phyloP scores from a whole-genome alignment of 305 asterid species.

The Salvia sclarea region DNA sequence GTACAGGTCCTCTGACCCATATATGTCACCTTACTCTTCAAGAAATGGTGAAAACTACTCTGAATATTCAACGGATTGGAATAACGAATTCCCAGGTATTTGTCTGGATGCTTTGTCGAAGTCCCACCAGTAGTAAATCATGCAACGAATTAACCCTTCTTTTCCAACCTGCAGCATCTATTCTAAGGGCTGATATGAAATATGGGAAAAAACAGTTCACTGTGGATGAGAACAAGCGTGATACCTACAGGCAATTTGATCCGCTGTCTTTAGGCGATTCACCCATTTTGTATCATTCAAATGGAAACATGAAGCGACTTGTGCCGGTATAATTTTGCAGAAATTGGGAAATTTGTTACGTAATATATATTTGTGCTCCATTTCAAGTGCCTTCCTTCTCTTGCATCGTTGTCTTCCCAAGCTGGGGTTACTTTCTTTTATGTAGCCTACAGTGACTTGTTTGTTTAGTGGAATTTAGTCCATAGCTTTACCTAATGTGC shows the following conservation, averaged over 20 bases:
- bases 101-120: constrained; percentile 17
- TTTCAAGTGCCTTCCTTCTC: constrained; percentile 4
- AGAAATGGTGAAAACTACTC: constrained; percentile 74
- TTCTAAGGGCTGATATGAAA: constrained; percentile 91
- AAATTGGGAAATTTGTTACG: neutral
- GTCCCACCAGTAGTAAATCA: constrained; percentile 10
- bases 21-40: constrained; percentile 42
- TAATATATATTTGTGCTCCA: neutral
- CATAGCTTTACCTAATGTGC: constrained; percentile 22
- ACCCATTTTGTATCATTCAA: constrained; percentile 38
- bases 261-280: constrained; percentile 46
- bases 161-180: constrained; percentile 57
- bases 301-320: constrained; percentile 61
- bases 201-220: constrained; percentile 77
- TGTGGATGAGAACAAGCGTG: constrained; percentile 82
- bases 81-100: constrained; percentile 85
- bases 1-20: constrained; percentile 53
- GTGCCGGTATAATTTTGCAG: constrained; percentile 60
- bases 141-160: neutral
- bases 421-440: no score
- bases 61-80: constrained; percentile 79
- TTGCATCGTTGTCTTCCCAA: neutral
- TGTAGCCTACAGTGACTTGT: neutral
- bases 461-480: constrained; percentile 4
- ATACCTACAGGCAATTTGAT: constrained; percentile 61